phyloP scores from a whole-genome alignment of 2,329 filamentous ascomycete species.

The Alternaria tenuissima region DNA sequence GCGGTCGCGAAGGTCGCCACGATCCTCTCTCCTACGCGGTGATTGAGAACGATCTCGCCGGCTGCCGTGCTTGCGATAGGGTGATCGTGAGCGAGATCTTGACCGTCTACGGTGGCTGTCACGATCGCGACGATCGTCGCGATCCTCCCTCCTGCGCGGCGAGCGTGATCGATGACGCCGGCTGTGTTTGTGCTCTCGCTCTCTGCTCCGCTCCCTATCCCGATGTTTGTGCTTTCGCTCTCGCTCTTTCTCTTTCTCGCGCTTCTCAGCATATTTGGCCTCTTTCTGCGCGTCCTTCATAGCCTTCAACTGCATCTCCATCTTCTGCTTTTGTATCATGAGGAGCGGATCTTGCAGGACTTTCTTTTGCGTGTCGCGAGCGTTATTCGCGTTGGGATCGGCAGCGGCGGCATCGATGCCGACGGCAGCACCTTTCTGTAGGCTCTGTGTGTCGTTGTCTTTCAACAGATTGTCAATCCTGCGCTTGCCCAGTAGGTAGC shows the following conservation, averaged over 20 bases:
- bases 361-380: slow-evolving; percentile 83
- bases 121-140: slow-evolving; percentile 25
- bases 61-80: slow-evolving; percentile 14
- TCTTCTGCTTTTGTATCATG: slow-evolving; percentile 89
- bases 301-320: slow-evolving; percentile 66
- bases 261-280: slow-evolving; percentile 49
- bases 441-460: slow-evolving; percentile 71
- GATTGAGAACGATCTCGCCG: slow-evolving; percentile 26
- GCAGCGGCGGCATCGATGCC: slow-evolving; percentile 60
- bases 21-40: slow-evolving; percentile 27
- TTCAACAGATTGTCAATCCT: slow-evolving; percentile 88
- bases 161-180: slow-evolving; percentile 49
- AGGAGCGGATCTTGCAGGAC: slow-evolving; percentile 90
- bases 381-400: slow-evolving; percentile 69
- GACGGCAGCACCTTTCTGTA: slow-evolving; percentile 70
- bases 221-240: slow-evolving; percentile 59
- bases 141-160: slow-evolving; percentile 40
- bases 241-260: slow-evolving; percentile 47
- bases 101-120: slow-evolving; percentile 33
- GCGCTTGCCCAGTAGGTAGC: slow-evolving; percentile 90
- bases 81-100: slow-evolving; percentile 25
- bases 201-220: slow-evolving; percentile 38
- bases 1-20: slow-evolving; percentile 24
- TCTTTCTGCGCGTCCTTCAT: slow-evolving; percentile 62
- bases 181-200: slow-evolving; percentile 32